phyloP scores from a whole-genome alignment of 2,329 filamentous ascomycete species.

The Penicillium thymicola region DNA sequence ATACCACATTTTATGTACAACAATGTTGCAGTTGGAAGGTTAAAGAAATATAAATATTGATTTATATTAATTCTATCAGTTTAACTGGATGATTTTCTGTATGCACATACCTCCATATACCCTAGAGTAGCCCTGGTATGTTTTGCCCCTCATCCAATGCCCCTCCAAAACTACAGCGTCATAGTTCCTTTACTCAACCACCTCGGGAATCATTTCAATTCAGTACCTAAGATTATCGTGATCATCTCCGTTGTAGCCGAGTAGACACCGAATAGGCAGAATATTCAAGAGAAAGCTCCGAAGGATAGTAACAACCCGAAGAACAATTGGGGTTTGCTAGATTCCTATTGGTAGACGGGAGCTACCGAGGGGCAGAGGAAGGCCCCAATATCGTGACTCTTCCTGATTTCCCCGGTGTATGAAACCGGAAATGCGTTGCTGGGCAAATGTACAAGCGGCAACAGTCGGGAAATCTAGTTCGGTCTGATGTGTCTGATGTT shows the following conservation, averaged over 20 bases:
- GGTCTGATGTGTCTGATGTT: constrained; percentile 12
- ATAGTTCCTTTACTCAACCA: constrained; percentile 2
- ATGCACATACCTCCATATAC: not conserved
- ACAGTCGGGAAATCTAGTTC: constrained; percentile 26
- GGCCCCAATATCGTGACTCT: constrained; percentile 34
- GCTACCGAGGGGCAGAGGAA: constrained; percentile 26
- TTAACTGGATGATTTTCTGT: not conserved
- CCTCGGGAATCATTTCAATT: not conserved
- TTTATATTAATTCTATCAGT: not conserved
- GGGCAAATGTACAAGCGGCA: constrained; percentile 28
- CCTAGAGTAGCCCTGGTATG: no score
- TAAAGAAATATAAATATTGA: not conserved
- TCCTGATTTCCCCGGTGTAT: constrained; percentile 45
- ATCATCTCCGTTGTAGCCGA: constrained; percentile 7
- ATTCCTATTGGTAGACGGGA: constrained; percentile 32
- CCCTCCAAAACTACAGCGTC: constrained; percentile 1
- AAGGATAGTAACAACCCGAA: constrained; percentile 24
- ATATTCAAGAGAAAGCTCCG: constrained; percentile 29
- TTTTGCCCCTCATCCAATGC: constrained; percentile 19
- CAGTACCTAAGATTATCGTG: constrained; percentile 8
- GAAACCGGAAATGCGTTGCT: constrained; percentile 41
- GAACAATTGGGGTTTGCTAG: constrained; percentile 7
- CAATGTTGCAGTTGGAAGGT: not conserved
- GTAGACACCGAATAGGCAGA: constrained; percentile 27
- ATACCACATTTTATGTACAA: not conserved